Conservation (phyloP, 331 rosid genomes). For the Rosa hybrid region DNA sequence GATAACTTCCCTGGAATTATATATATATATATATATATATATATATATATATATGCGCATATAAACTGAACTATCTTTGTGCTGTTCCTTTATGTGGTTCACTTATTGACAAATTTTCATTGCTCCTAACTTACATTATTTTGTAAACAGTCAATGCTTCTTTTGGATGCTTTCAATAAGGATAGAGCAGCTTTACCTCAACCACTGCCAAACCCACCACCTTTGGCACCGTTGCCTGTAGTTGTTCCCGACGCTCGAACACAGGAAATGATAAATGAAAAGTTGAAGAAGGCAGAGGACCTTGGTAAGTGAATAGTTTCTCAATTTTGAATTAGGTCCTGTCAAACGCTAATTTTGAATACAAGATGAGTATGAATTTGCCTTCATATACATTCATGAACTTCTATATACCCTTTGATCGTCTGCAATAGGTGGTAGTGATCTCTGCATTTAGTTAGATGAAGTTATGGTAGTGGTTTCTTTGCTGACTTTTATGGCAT, state of each 20-base stretch:
- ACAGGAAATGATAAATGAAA: slow-evolving; percentile 99
- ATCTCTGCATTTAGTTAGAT: not conserved
- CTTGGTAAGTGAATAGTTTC: slow-evolving; percentile 60
- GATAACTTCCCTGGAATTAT: slow-evolving; percentile 16
- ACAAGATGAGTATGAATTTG: not conserved
- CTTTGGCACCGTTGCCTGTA: slow-evolving; percentile 85
- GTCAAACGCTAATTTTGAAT: not conserved
- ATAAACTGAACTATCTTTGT: not conserved
- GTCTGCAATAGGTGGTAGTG: not conserved
- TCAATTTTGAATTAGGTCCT: not conserved
- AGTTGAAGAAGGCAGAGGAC: slow-evolving; percentile 97
- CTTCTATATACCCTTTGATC: not conserved
- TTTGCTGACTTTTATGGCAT: not conserved
- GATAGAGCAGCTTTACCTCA: slow-evolving; percentile 97
- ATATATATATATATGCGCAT: not conserved
- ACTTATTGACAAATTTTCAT: not conserved
- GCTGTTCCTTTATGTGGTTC: slow-evolving; percentile 16
- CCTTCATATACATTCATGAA: not conserved
- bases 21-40: not conserved
- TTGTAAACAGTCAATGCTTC: slow-evolving; percentile 73
- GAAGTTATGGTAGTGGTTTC: not conserved
- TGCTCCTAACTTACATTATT: slow-evolving; percentile 20
- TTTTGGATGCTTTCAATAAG: slow-evolving; percentile 94
- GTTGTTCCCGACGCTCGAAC: slow-evolving; percentile 88
- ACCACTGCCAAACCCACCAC: slow-evolving; percentile 89